Evolutionary conservation across 495 filamentous ascomycete genomes (phyloP).

Genomic region (Penicillium riverlandense): DNA sequence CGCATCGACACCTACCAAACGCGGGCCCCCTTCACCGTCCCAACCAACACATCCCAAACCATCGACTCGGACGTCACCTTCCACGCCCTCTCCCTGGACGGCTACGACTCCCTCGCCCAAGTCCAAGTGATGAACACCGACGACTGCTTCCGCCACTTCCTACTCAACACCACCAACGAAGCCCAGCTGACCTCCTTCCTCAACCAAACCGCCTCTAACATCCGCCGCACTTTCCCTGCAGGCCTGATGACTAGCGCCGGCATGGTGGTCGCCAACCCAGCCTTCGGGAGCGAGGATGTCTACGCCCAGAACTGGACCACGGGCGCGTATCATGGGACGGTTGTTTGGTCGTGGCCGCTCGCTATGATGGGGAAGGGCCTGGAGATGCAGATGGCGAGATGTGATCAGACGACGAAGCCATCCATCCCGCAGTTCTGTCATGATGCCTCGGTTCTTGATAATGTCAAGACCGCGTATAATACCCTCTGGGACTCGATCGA

Average conservation of each 20-base stretch:
- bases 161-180: constrained; percentile 55
- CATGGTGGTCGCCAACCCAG: constrained; percentile 55
- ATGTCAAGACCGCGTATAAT: constrained; percentile 51
- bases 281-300: constrained; percentile 42
- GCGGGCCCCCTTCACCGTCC: constrained; percentile 31
- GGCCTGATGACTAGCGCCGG: constrained; percentile 52
- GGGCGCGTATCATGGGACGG: constrained; percentile 56
- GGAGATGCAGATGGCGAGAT: constrained; percentile 39
- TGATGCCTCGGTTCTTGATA: constrained; percentile 34
- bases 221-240: constrained; percentile 50
- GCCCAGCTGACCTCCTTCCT: constrained; percentile 48
- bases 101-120: constrained; percentile 39
- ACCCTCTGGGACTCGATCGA: constrained; percentile 55
- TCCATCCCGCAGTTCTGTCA: constrained; percentile 43
- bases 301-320: constrained; percentile 48
- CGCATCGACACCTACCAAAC: constrained; percentile 42
- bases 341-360: constrained; percentile 59
- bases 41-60: constrained; percentile 22
- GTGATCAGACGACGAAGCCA: constrained; percentile 8
- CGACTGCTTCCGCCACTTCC: constrained; percentile 55
- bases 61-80: constrained; percentile 43
- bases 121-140: constrained; percentile 59
- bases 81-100: constrained; percentile 50
- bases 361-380: constrained; percentile 59
- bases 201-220: constrained; percentile 47